These are phyloP conservation scores for Ceratocystis colombiana DNA, from an alignment of 2,329 filamentous ascomycete species.

Conservation along the genomic window DNA sequence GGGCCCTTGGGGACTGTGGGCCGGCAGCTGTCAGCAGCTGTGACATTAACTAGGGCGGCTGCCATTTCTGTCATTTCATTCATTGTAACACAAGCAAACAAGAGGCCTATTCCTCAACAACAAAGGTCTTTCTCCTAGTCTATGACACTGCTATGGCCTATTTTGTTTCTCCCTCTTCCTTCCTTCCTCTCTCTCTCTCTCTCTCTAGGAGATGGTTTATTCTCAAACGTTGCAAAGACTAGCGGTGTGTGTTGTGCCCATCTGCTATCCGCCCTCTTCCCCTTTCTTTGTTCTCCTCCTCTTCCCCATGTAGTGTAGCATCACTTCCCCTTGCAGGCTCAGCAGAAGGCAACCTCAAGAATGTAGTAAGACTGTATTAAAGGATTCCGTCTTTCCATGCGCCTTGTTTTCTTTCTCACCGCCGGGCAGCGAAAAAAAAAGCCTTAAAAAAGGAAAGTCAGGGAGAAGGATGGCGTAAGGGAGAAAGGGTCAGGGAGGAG, in stretches of 20 bases:
- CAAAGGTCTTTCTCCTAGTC: not conserved
- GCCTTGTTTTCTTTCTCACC: too few relatives aligned
- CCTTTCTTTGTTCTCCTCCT: not conserved
- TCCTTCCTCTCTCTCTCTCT: not conserved
- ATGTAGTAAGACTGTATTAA: too few relatives aligned
- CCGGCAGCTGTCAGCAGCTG: not conserved
- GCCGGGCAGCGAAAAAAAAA: too few relatives aligned
- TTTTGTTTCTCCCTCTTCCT: not conserved
- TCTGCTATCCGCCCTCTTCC: not conserved
- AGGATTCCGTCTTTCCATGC: too few relatives aligned
- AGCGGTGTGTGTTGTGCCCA: not conserved
- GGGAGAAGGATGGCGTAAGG: too few relatives aligned
- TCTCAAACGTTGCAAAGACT: not conserved
- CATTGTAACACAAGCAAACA: not conserved
- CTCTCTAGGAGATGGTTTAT: not conserved
- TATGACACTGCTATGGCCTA: not conserved
- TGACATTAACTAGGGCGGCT: not conserved
- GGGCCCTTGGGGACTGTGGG: not conserved
- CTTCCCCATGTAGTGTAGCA: not conserved
- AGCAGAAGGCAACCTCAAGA: too few relatives aligned
- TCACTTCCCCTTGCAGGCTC: not conserved
- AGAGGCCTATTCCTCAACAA: not conserved
- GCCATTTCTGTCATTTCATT: not conserved
- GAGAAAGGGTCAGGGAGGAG: too few relatives aligned
- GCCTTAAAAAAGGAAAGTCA: too few relatives aligned